Conservation (phyloP, 495 filamentous ascomycete species). For the Clavariopsis aquatica region DNA sequence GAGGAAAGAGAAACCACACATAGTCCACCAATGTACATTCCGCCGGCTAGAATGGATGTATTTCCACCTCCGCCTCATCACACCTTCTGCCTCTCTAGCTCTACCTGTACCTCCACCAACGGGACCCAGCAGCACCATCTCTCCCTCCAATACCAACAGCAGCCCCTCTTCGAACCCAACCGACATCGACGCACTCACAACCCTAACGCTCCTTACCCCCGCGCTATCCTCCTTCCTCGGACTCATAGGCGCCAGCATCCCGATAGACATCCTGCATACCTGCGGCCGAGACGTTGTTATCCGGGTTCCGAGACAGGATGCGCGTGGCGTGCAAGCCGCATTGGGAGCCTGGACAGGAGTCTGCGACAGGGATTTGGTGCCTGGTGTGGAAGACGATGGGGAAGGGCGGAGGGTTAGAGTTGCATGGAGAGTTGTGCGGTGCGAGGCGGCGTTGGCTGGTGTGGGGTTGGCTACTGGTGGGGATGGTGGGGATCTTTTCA, state of each 20-base stretch:
- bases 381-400: conserved; percentile 44
- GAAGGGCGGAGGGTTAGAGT: conserved; percentile 48
- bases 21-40: conserved; percentile 40
- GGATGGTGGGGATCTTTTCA: conserved; percentile 31
- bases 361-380: conserved; percentile 18
- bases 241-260: conserved; percentile 69
- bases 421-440: conserved; percentile 60
- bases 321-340: conserved; percentile 64
- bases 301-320: conserved; percentile 70
- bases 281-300: conserved; percentile 64
- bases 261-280: conserved; percentile 76
- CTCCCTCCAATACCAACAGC: no score
- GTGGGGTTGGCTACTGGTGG: conserved; percentile 49
- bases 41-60: conserved; percentile 40
- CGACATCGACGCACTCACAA: conserved; percentile 69
- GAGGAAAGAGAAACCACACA: conserved; percentile 28
- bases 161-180: no score
- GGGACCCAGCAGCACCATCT: no score
- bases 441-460: conserved; percentile 57
- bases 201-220: conserved; percentile 68
- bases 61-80: conserved; percentile 43
- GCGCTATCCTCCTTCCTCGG: conserved; percentile 82
- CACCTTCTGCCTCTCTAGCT: neutral
- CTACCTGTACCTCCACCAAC: no score
- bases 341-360: conserved; percentile 55